Evolutionary conservation across 495 filamentous ascomycete genomes (phyloP), one percentile per base, ranked within the genome.

Genomic region (Xylona heveae): DNA sequence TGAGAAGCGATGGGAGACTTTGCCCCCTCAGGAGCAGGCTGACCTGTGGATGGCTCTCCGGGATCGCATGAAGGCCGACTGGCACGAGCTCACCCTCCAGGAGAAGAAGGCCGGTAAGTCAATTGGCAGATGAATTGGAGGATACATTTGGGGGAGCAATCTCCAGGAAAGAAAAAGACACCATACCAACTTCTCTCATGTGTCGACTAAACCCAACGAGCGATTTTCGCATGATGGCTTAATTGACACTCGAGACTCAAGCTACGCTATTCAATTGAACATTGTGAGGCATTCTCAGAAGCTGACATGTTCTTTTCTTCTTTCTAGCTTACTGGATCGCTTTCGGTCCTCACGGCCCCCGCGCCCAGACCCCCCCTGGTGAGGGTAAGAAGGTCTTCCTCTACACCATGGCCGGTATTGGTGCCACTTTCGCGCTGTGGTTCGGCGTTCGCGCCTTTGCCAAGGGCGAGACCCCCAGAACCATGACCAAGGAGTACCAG

Each of bases 81-180:
- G 88, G 88, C 65, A 75, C 47, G 79, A 94, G 45, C 62, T 97
- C 66, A 97, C 88, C 19, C 24, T 84, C 40, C 71, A 81, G 55
- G 88, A 97, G 66, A 93, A 95, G 78, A 94, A 90, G 64, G 90
- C 88, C 48, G 85, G 88, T 95, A 73, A 47, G 88, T 77, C 31
- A n/a, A 13, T 31, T 14, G 28, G 30, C 6, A 32, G 33, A 17
- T 15, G 33, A 5, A 6, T 14, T 6, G 6, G 18, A 19, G 16
- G 22, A 4, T 6, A 35, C 35, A n/a, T n/a, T n/a, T n/a, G n/a
- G n/a, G n/a, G n/a, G n/a, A n/a, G n/a, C n/a, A n/a, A n/a, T n/a
- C n/a, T n/a, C n/a, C n/a, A n/a, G n/a, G 7, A 13, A 7, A n/a
- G n/a, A n/a, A n/a, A n/a, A n/a, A n/a, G n/a, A n/a, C n/a, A n/a